Base-by-base conservation (phyloP, 1,284 basidiomycete genomes). In the Sanghuangporus sanghuang region DNA sequence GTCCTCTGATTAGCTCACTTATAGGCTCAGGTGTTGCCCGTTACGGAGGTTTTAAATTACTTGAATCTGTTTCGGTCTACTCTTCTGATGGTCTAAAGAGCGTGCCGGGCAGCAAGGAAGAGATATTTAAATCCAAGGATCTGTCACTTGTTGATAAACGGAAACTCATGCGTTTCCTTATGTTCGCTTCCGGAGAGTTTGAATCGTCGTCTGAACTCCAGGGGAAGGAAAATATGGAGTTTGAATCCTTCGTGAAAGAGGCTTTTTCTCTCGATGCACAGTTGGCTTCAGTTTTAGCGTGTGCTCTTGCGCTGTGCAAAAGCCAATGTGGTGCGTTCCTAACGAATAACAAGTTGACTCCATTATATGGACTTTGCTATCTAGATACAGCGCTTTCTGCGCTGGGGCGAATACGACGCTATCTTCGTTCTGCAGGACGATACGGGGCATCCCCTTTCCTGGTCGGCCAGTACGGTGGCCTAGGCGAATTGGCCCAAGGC, bases 381-480 rank as follows among this genome's bases (percentile, higher is more conserved):
- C 12, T 69, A 90, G 94, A 95, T 61, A 75, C 80, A 1, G 84
- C 87, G 0, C 72, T 85, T 7, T 80, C 83, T 1, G 85, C 90
- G 0, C 75, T 97, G 2, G 73, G 74, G 27, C 85, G 94, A 9
- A 77, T 95, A 18, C 82, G 87, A 12, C 76, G 79, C 36, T 95
- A 93, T 72, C 81, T 98, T 23, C 84, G 80, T 48, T 93, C 94
- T 0, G 78, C 88, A 12, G 96, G 96, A 1, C 82, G 92, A 38
- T 98, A 97, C 71, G 96, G 96, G 6, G 77, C 91, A 9, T 94
- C 93, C 0, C 88, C 96, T 0, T 98, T 96, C 76, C 84, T 99
- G 14, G 83, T 98, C 4, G 94, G 93, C 0, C 95, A 98, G 70
- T 98, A 98, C 72, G 96, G 96, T 36, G 94, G 95, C 3, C 80